A percentile compares a stretch with the other conserved stretches of the same genome.
Conservation (phyloP, 352 stramenopile genomes). For the Poterioochromonas sp. region DNA sequence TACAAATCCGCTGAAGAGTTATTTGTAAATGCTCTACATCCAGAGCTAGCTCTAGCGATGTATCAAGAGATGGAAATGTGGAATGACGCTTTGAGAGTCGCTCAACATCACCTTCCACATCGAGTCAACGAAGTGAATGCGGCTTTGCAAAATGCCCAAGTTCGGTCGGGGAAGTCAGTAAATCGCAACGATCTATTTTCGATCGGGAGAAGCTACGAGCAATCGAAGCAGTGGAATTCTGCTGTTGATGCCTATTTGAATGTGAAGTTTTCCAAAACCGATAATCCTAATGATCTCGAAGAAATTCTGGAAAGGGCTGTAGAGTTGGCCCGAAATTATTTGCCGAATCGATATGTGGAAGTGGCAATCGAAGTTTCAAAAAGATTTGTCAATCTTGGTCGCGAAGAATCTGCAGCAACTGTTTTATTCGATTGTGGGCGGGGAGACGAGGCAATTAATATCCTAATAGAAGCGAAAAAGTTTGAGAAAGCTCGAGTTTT, state of each 20-base stretch:
- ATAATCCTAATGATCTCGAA: conserved; percentile 60
- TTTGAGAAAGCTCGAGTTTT: conserved; percentile 52
- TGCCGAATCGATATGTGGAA: conserved; percentile 68
- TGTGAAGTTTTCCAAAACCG: conserved; percentile 32
- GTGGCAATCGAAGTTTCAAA: conserved; percentile 74
- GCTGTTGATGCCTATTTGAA: conserved; percentile 64
- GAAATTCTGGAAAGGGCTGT: conserved; percentile 75
- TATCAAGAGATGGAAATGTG: conserved; percentile 73
- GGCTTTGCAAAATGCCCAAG: conserved; percentile 44
- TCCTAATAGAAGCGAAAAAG: conserved; percentile 52
- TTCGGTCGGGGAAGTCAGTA: conserved; percentile 38
- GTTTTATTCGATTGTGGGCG: conserved; percentile 68
- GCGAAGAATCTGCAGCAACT: conserved; percentile 69
- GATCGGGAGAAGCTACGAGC: conserved; percentile 71
- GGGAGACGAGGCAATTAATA: conserved; percentile 78
- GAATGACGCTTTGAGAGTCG: conserved; percentile 72
- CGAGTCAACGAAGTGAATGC: conserved; percentile 57
- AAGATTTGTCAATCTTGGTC: conserved; percentile 62
- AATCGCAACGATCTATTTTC: conserved; percentile 45
- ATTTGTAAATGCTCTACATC: conserved; percentile 77
- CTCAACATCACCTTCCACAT: conserved; percentile 77
- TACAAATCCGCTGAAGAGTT: conserved; percentile 69
- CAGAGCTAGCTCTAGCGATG: conserved; percentile 70
- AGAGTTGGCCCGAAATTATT: conserved; percentile 70
- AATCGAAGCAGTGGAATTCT: conserved; percentile 70